These are phyloP conservation scores for Mycosphaerella sp. DNA, from an alignment of 2,329 filamentous ascomycete genomes.

Conservation along the genomic window DNA sequence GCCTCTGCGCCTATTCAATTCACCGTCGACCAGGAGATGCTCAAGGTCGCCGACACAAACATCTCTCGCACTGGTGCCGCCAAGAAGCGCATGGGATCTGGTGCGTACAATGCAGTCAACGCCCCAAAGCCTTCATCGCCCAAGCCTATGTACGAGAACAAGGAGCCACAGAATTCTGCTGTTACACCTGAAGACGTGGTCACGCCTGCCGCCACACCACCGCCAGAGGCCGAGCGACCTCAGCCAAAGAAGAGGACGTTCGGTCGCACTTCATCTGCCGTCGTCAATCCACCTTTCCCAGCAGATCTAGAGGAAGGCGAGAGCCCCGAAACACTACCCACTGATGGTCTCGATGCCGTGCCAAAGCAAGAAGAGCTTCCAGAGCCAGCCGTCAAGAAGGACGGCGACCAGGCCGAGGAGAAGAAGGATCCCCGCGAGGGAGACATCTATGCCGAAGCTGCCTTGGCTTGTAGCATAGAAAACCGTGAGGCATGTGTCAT, in stretches of 20 bases:
- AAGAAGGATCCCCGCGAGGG: constrained; percentile 70
- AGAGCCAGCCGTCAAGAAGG: constrained; percentile 48
- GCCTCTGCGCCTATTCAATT: constrained; percentile 97
- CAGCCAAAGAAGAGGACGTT: constrained; percentile 42
- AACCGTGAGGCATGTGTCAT: constrained; percentile 93
- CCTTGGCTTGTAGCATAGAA: constrained; percentile 91
- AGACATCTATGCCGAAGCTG: constrained; percentile 93
- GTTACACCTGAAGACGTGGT: constrained; percentile 55
- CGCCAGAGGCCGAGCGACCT: constrained; percentile 45
- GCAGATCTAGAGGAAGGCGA: constrained; percentile 72
- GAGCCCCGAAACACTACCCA: constrained; percentile 69
- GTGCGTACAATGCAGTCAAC: constrained; percentile 32
- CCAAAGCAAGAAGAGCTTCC: constrained; percentile 61
- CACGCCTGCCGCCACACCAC: constrained; percentile 63
- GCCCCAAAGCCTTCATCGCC: constrained; percentile 58
- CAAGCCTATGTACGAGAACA: constrained; percentile 59
- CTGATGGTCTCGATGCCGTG: constrained; percentile 55
- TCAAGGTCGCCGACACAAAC: constrained; percentile 79
- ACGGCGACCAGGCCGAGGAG: constrained; percentile 64
- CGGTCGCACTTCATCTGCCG: constrained; percentile 39
- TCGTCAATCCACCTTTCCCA: constrained; percentile 63
- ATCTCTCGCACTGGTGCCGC: constrained; percentile 57
- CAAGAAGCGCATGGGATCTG: constrained; percentile 63
- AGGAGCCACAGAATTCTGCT: constrained; percentile 41
- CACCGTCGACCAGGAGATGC: constrained; percentile 93